Evolutionary conservation across 306 rosid genomes (phyloP), one percentile per base, ranked within the genome.

Genomic region (Rosa lucieae): DNA sequence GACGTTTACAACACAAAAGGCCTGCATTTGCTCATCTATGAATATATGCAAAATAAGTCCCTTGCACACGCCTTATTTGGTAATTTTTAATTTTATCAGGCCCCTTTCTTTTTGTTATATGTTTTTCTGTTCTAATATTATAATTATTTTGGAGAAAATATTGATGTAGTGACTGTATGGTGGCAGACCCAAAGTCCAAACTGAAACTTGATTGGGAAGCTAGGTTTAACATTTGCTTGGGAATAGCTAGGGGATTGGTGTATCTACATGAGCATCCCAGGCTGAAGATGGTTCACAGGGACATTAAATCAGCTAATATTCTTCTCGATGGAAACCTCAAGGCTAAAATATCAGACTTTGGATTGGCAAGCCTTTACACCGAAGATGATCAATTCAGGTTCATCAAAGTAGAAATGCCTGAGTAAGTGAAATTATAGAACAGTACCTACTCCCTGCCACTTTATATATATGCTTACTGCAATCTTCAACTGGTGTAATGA

Each of bases 281-380:
- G 18, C 42, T 17, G 7, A 52, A 73, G 51, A 52, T 73, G 51
- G 67, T 73, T 35, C 77, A 73, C 20, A 35, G 67, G 26, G 67
- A 47, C 17, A 73, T 55, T 39, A 73, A 73, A 37, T 26, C 77
- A 5, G 63, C 20, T 49, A 49, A 26, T 49, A 15, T 48, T 5
- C 44, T 49, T 51, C 75, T 52, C 32, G 75, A 49, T 48, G 23
- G n/a, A 1, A 3, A 20, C 29, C 20, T 44, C 10, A 70, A 70
- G 35, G 13, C 53, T 11, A 70, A 43, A 18, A 46, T 70, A 70
- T 70, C 71, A 37, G 47, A 67, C 71, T 67, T 67, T 40, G 43
- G 43, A 40, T 40, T 40, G 43, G 43, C 43, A 40, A 40, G 43
- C 43, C 43, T 40, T 40, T 40, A 40, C 43, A 40, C 43, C 43